Base-by-base conservation (phyloP, 257 asterid genomes). In the Cynanchum wilfordii region DNA sequence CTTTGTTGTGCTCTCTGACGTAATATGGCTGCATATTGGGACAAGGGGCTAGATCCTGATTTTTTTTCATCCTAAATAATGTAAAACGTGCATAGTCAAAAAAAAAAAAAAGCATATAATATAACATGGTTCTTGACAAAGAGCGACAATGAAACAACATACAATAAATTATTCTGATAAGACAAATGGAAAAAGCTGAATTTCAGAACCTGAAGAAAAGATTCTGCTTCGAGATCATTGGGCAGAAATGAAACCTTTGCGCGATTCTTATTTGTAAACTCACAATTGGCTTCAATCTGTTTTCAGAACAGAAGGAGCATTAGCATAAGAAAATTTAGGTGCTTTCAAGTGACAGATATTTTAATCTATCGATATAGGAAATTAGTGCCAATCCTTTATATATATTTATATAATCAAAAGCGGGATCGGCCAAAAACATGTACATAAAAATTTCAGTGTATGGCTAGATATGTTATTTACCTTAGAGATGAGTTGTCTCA, bases 191-290 rank as follows among this genome's bases (percentile, higher is more conserved):
- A 30, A 30, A 75, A 10, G 51, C 54, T 10, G 44, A 38, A 82
- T 54, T 50, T 77, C 63, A 81, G 81, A 69, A 94, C 99, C 99
- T 94, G 92, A 38, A 95, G 96, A 78, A 92, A 91, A 81, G 89
- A 79, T 70, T 81, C 83, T 51, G 91, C 96, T 45, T 81, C 87
- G 16, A 82, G 84, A 79, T 86, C 95, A 83, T 87, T 92, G 19
- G 98, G 98, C 78, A 85, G 83, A 83, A 89, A 83, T 36, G 96
- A 65, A 77, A 87, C 69, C 52, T 89, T 66, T 54, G 82, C 76
- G 51, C 97, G 89, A 84, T 82, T 95, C 86, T 86, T 86, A 75
- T 92, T 95, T 36, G 90, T 80, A 76, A 88, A 92, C 72, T 78
- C 88, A 45, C 90, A 85, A 82, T 92, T 95, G 57, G 89, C 82